Evolutionary conservation across 2,329 filamentous ascomycete species (phyloP).

Genomic region (Calonectria crousiana): DNA sequence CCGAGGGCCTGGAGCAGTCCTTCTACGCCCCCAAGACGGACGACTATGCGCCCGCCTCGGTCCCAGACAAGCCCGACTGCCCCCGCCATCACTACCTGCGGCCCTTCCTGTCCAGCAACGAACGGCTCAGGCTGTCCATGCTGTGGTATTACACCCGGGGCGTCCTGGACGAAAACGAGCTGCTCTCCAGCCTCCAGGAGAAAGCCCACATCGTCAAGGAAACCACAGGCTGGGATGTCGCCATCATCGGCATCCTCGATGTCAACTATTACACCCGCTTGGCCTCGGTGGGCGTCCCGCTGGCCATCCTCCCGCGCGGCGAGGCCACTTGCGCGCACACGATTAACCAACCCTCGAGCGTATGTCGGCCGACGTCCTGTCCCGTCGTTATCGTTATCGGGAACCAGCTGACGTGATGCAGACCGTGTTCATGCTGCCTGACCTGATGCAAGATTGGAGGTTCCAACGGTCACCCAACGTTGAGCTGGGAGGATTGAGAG

Average conservation of each 20-base stretch:
- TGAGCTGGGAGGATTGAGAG: slow-evolving; percentile 52
- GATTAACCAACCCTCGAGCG: slow-evolving; percentile 49
- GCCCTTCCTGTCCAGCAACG: slow-evolving; percentile 42
- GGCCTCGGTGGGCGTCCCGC: slow-evolving; percentile 54
- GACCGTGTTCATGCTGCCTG: slow-evolving; percentile 55
- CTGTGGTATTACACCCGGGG: slow-evolving; percentile 59
- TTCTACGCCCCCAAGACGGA: slow-evolving; percentile 25
- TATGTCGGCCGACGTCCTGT: slow-evolving; percentile 24
- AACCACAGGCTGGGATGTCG: slow-evolving; percentile 59
- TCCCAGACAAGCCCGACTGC: slow-evolving; percentile 23
- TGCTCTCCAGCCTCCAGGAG: slow-evolving; percentile 56
- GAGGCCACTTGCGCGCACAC: slow-evolving; percentile 61
- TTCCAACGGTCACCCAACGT: slow-evolving; percentile 56
- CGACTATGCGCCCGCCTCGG: slow-evolving; percentile 21
- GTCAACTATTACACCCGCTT: slow-evolving; percentile 57
- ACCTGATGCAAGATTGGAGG: slow-evolving; percentile 59
- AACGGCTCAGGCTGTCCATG: slow-evolving; percentile 48
- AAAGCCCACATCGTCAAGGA: slow-evolving; percentile 56
- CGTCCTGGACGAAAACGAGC: slow-evolving; percentile 53
- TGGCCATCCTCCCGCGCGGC: slow-evolving; percentile 57
- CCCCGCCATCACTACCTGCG: slow-evolving; percentile 38
- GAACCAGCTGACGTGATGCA: slow-evolving; percentile 20
- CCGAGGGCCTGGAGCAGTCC: neutral
- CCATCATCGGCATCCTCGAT: slow-evolving; percentile 58
- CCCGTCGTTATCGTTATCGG: too few species aligned